Evolutionary conservation across 768 basidiomycete species (phyloP), one percentile per base, ranked within the genome.

Genomic region (Ephemerocybe angulata): DNA sequence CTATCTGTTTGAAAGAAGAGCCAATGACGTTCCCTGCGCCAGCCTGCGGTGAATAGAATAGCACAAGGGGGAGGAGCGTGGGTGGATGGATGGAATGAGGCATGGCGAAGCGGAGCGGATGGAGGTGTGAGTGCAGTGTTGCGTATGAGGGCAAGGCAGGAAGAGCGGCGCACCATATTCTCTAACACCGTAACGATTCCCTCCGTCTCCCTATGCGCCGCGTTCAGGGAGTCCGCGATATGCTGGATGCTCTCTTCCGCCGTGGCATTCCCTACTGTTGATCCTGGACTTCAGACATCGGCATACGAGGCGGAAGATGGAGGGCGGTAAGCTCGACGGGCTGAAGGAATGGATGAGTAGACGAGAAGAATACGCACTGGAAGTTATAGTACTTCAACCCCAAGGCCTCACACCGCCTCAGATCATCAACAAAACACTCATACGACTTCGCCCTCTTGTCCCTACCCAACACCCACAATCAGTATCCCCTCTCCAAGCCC

Each of bases 1-100:
- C 79, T 6, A 94, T 64, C 55, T 94, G 84, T 4, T 76, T 67
- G 61, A 93, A 90, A 25, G 77, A 75, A 2, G 84, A 82, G 0
- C 92, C 91, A 42, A 93, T 77, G 41, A 90, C 79, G 60, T 92
- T 93, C 86, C 86, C 15, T 86, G n/a, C 78, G 15, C 91, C 91
- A 1, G 89, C 88, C 89, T 93, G 43, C 38, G 7, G 2, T 5
- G 28, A 48, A 21, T 7, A 43, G 22, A 48, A 50, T 4, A n/a
- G 44, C 3, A 22, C 29, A 40, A 15, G 24, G 12, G 42, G 47
- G 25, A 47, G 27, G 15, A 31, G 43, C n/a, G 44, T 13, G 13
- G n/a, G 28, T 41, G 29, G 27, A 28, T 33, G 21, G 6, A 22
- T 6, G 10, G 30, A 5, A 33, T 11, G 11, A 41, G 21, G 15